These are phyloP conservation scores for Microdochium paspali DNA, from an alignment of 2,329 filamentous ascomycete species.

Conservation along the genomic window DNA sequence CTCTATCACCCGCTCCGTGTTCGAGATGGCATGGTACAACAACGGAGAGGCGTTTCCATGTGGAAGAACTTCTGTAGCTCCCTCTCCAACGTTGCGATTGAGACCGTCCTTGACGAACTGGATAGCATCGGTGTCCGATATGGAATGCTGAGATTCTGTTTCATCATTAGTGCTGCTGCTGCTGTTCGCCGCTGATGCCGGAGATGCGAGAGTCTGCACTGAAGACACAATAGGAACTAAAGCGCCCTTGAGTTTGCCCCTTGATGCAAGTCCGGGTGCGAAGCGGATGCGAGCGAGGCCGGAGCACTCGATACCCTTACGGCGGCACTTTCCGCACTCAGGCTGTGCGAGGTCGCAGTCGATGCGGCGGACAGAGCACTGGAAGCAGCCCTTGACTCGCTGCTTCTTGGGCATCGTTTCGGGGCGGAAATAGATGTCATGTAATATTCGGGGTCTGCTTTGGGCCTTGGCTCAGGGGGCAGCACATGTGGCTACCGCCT, in stretches of 20 bases:
- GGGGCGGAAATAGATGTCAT: background rate
- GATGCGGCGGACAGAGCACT: slow-evolving; percentile 27
- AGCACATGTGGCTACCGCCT: background rate
- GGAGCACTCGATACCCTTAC: slow-evolving; percentile 27
- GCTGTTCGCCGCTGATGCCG: no score
- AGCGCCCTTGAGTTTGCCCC: slow-evolving; percentile 7
- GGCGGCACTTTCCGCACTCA: slow-evolving; percentile 26
- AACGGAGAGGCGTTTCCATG: background rate
- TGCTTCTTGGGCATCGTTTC: slow-evolving; percentile 2
- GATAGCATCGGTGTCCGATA: no score
- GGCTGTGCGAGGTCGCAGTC: slow-evolving; percentile 28
- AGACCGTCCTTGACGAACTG: no score
- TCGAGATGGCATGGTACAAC: background rate
- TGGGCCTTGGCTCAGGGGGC: background rate
- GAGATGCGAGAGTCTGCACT: no score
- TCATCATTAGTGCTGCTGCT: background rate
- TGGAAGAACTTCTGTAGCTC: no score
- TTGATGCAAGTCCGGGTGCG: slow-evolving; percentile 19
- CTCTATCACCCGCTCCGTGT: slow-evolving; percentile 1
- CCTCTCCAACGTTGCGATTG: no score
- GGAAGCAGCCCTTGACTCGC: slow-evolving; percentile 21
- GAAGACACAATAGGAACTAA: background rate
- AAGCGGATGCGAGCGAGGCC: slow-evolving; percentile 25
- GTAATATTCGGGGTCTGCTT: background rate
- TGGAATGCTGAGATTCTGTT: background rate